Evolutionary conservation across 331 rosid species (phyloP).

Genomic region (Quercus lobata): DNA sequence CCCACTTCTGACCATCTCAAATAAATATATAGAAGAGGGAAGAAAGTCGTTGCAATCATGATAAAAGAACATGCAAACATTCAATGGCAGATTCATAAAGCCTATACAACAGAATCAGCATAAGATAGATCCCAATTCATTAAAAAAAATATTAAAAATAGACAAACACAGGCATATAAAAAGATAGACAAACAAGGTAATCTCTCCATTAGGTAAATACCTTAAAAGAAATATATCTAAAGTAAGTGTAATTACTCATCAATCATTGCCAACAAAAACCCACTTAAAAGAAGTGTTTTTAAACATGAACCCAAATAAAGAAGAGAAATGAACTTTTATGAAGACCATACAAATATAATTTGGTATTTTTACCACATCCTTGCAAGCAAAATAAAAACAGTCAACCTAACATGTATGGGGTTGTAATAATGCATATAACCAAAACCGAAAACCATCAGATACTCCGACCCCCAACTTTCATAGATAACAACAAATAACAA

Average conservation of each 20-base stretch:
- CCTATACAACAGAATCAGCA: not conserved
- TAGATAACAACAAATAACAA: too few species aligned
- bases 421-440: not conserved
- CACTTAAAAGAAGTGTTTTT: not conserved
- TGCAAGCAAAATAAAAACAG: not conserved
- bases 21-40: too few species aligned
- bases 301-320: not conserved
- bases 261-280: not conserved
- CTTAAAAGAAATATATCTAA: not conserved
- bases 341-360: not conserved
- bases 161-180: too few species aligned
- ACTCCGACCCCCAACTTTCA: not conserved
- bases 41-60: not conserved
- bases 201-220: not conserved
- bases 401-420: not conserved
- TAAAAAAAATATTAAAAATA: too few species aligned
- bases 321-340: not conserved
- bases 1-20: not conserved
- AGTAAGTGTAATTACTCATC: not conserved
- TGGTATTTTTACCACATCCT: not conserved
- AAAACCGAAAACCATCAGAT: not conserved
- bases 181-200: not conserved
- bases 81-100: not conserved
- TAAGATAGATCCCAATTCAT: not conserved
- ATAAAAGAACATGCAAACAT: not conserved